Conservation (phyloP, 768 basidiomycete genomes). For the Amanita phalloides region DNA sequence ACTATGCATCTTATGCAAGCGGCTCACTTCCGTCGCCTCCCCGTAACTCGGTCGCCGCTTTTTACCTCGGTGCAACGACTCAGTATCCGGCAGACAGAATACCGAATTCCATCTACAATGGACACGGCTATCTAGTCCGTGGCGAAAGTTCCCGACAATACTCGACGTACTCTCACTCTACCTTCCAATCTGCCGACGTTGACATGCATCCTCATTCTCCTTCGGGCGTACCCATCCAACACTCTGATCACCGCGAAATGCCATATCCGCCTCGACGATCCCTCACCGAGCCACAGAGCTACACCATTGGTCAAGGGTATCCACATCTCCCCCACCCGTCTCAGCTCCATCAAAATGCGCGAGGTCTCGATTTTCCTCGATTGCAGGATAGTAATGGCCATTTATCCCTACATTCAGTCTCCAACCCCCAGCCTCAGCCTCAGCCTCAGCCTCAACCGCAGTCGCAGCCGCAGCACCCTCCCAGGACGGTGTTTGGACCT, state of each 20-base stretch:
- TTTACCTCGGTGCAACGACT: constrained; percentile 28
- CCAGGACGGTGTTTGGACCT: constrained; percentile 23
- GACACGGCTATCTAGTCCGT: constrained; percentile 34
- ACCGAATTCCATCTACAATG: constrained; percentile 33
- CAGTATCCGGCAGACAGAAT: constrained; percentile 41
- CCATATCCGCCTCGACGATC: constrained; percentile 48
- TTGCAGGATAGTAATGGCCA: constrained; percentile 22
- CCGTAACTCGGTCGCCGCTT: constrained; percentile 29
- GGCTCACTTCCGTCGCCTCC: constrained; percentile 30
- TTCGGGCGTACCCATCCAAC: constrained; percentile 24
- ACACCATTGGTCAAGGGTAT: constrained; percentile 36
- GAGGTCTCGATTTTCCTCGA: constrained; percentile 33
- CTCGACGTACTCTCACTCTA: constrained; percentile 39
- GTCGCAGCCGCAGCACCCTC: neutral
- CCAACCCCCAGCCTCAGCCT: constrained; percentile 1
- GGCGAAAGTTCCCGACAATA: constrained; percentile 35
- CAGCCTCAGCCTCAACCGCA: neutral
- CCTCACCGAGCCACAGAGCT: constrained; percentile 46
- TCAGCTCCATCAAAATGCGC: constrained; percentile 27
- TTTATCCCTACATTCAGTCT: constrained; percentile 20
- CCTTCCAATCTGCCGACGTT: constrained; percentile 34
- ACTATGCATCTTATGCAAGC: constrained; percentile 29
- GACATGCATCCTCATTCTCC: constrained; percentile 30
- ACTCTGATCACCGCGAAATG: constrained; percentile 30
- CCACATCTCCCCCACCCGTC: constrained; percentile 36